A percentile compares a stretch with the other conserved stretches of the same genome.
Conservation (phyloP, 2,329 filamentous ascomycete genomes). For the Rhinocladiella similis region DNA sequence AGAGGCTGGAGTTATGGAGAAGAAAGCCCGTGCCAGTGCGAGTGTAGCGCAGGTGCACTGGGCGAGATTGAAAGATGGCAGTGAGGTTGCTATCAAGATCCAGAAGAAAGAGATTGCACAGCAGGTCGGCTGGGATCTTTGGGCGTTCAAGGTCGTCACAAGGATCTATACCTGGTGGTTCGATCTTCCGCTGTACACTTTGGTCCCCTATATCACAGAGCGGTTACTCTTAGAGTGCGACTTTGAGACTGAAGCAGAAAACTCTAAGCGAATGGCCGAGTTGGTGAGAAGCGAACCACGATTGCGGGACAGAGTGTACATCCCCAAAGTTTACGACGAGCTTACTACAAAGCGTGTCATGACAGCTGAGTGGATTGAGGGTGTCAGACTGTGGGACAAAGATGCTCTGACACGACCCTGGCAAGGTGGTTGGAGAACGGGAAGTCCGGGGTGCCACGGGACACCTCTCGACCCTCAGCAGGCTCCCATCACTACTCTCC, state of each 20-base stretch:
- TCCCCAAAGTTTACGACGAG: constrained; percentile 81
- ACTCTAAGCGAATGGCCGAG: constrained; percentile 78
- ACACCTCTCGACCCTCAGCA: constrained; percentile 57
- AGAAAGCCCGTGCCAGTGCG: constrained; percentile 71
- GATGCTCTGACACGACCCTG: constrained; percentile 74
- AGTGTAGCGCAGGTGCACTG: constrained; percentile 97
- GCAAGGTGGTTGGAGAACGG: constrained; percentile 73
- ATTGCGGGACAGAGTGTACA: constrained; percentile 78
- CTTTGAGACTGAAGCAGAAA: constrained; percentile 87
- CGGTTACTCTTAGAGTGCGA: constrained; percentile 92
- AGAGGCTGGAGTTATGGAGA: constrained; percentile 68
- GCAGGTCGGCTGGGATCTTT: constrained; percentile 92
- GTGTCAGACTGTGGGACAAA: constrained; percentile 89
- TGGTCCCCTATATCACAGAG: constrained; percentile 91
- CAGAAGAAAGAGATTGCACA: constrained; percentile 92
- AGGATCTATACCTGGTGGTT: constrained; percentile 84
- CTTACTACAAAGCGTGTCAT: constrained; percentile 81
- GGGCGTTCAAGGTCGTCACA: constrained; percentile 88
- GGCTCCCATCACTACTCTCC: constrained; percentile 27
- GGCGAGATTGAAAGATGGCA: constrained; percentile 80
- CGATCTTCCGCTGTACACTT: constrained; percentile 84
- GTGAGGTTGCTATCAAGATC: constrained; percentile 92
- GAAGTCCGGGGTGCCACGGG: constrained; percentile 76
- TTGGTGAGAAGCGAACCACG: constrained; percentile 75
- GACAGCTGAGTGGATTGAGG: constrained; percentile 97